phyloP scores from a whole-genome alignment of 2,329 filamentous ascomycete genomes.

The Fusarium veterinarium region DNA sequence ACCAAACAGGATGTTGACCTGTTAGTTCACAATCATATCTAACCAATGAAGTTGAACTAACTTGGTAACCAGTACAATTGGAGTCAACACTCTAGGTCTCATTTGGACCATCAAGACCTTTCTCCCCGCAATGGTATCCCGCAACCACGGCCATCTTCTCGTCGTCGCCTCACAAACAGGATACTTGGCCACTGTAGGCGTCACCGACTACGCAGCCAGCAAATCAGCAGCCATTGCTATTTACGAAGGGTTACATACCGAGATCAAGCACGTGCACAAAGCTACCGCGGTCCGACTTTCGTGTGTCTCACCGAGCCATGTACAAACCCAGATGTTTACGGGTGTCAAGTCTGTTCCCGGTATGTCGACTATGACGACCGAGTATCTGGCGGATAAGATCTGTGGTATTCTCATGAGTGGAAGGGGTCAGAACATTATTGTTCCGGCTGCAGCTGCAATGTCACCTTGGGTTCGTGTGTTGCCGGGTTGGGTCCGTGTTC shows the following conservation, averaged over 20 bases:
- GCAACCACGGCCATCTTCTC: not conserved
- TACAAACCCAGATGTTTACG: not conserved
- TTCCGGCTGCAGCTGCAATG: not conserved
- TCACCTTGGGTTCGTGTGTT: not conserved
- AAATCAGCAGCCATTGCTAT: not conserved
- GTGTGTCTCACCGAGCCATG: not conserved
- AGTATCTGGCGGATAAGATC: not conserved
- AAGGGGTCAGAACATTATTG: not conserved
- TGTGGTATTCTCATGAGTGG: not conserved
- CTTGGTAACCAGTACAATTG: accelerated
- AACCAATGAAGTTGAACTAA: accelerated
- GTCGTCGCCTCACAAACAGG: not conserved
- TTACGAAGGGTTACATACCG: not conserved
- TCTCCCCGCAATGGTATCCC: not conserved
- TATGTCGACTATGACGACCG: not conserved
- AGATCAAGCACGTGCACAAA: not conserved
- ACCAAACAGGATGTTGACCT: not conserved
- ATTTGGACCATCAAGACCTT: not conserved
- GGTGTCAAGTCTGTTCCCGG: not conserved
- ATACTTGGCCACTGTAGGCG: not conserved
- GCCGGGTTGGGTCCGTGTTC: not conserved
- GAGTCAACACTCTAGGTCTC: not conserved
- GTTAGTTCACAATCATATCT: not conserved
- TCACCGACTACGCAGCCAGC: not conserved
- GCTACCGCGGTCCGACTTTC: not conserved